Evolutionary conservation across 371 early-diverging fungal genomes (phyloP), one percentile per base, ranked within the genome.

Genomic region (Haplosporangium sp.): DNA sequence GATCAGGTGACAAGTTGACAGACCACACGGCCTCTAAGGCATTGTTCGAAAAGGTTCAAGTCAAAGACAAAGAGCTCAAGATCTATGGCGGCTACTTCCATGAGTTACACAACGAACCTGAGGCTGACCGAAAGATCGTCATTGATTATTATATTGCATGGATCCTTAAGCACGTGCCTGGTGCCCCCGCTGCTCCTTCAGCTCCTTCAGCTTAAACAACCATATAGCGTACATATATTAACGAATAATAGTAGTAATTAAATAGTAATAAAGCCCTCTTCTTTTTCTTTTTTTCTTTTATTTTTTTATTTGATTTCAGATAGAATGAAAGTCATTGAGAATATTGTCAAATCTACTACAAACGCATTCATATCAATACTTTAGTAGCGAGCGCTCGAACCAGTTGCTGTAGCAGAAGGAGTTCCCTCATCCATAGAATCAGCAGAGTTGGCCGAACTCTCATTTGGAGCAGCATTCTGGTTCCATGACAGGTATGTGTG

Each of bases 401-500:
- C 76, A 7, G 79, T 79, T 4, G 79, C 61, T 7, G 79, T 71
- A 8, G 79, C 79, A 47, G 81, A 67, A 2, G 75, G 39, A 4
- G 69, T 63, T n/a, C 72, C 58, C 27, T 61, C 66, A 34, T 81
- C 72, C 42, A 76, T 84, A 38, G 85, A 55, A 35, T 10, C 55
- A 34, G 34, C 17, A 35, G 55, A 55, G 15, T 35, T 55, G 13
- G 13, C 17, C 17, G 55, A 55, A 34, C 55, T 35, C 8, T 55
- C 87, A 17, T 85, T 85, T 3, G 85, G 76, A 0, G 85, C 86
- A 13, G 87, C 84, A 55, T 79, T 79, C 84, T 97, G 94, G 84
- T 98, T 97, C 98, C 98, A 97, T 20, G 96, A 94, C 57, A 98
- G 84, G 75, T 96, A 96, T 4, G 93, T 92, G 75, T 94, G 94